Base-by-base conservation (phyloP, 805 yeast species). In the Yarrowia sp. region DNA sequence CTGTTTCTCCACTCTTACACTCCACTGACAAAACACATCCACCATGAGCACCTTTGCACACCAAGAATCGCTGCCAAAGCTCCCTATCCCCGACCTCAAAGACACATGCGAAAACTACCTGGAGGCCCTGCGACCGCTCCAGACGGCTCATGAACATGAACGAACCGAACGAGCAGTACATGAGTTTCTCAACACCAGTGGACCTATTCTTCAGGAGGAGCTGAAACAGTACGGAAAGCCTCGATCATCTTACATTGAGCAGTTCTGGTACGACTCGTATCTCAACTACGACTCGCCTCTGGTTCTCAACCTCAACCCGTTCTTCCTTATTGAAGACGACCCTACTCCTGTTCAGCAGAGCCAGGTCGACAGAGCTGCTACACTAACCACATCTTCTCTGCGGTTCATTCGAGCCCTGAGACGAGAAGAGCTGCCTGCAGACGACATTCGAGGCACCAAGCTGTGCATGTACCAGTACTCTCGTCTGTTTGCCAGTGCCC, bases 191-290 rank as follows among this genome's bases (percentile, higher is more conserved):
- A 77, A 81, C 65, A 76, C 82, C 71, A 80, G 76, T 74, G 91
- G 81, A 18, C 84, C 84, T 63, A 79, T 78, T 65, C 81, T 84
- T 61, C 96, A 92, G 72, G 77, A 81, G 32, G 86, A 84, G 69
- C 80, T 92, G 62, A 78, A 86, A 15, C 81, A 81, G 58, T 90
- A 88, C 72, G 77, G 88, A 6, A 80, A 83, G 60, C 77, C 86
- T 14, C 78, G 90, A 67, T 85, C 89, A 58, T 87, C 96, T 1
- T 92, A 89, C 74, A 92, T 92, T 68, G 97, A 92, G 76, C 96
- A 92, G 75, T 92, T 92, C 74, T 92, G 97, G 97, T 92, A 84
- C 75, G 97, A 92, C 73, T 85, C 96, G 0, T 92, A 92, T 74
- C 80, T 92, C 69, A 87, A 87, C 74, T 90, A 89, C 74, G 97